Evolutionary conservation across 345 rosid genomes (phyloP), one percentile per base, ranked within the genome.

Genomic region (Anacardium occidentale): DNA sequence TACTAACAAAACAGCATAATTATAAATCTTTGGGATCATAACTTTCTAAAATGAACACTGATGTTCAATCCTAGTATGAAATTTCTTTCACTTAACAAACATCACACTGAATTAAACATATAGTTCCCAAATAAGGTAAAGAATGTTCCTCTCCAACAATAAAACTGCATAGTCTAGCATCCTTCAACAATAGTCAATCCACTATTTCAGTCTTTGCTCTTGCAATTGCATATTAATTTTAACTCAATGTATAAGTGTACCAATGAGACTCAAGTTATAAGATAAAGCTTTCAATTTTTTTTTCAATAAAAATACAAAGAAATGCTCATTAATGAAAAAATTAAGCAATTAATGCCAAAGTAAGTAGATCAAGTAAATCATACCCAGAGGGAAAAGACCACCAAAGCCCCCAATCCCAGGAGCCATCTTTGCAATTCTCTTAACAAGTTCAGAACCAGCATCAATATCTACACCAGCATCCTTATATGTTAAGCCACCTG

Each of bases 341-440:
- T 3, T 14, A 53, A 61, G 10, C 37, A 29, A 10, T 20, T 2
- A 50, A 60, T 44, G 5, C 5, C 63, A 8, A 37, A 22, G 53
- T 50, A 13, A 50, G 53, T 17, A 47, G 3, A 47, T 47, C 20
- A 3, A 56, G 4, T 14, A 32, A 20, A 64, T 3, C 61, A 71
- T 90, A 92, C 99, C 98, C 34, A 91, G 79, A 8, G 98, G 97
- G 78, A 73, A 91, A 70, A 91, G 94, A 34, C 97, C 98, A 50
- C 96, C 98, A 62, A 95, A 95, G 53, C 97, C 99, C 45, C 97
- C 98, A 50, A 92, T 90, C 56, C 93, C 94, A 52, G 94, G 97
- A 34, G 94, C 93, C 97, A 95, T 91, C 74, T 90, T 91, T 0
- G 94, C 93, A 57, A 92, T 95, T 76, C 98, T 81, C 69, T 73